These are phyloP conservation scores for Sequoiadendron giganteum DNA, from an alignment of 75 land plant species.

Conservation along the genomic window DNA sequence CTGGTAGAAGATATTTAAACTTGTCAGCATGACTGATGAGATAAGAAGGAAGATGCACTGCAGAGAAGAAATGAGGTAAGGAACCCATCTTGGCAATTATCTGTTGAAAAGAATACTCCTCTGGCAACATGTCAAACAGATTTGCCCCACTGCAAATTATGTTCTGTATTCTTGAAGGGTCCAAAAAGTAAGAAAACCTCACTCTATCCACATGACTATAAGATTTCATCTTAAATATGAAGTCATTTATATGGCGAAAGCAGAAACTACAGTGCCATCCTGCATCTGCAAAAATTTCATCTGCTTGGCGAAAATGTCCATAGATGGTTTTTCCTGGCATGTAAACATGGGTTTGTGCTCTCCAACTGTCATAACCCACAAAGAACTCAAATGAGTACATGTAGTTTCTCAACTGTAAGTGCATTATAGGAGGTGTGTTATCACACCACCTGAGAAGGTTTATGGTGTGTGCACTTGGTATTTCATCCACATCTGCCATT, in stretches of 20 bases:
- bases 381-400: slow-evolving; percentile 83
- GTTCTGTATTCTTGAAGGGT: slow-evolving; percentile 49
- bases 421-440: slow-evolving; percentile 62
- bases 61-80: slow-evolving; percentile 57
- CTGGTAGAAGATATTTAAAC: slow-evolving; percentile 74
- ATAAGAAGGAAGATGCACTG: slow-evolving; percentile 67
- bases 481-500: slow-evolving; percentile 81
- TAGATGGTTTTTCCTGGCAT: slow-evolving; percentile 46
- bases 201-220: slow-evolving; percentile 87
- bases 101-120: slow-evolving; percentile 78
- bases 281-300: slow-evolving; percentile 57
- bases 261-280: slow-evolving; percentile 90
- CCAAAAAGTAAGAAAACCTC: slow-evolving; percentile 54
- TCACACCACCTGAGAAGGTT: slow-evolving; percentile 69
- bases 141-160: slow-evolving; percentile 73
- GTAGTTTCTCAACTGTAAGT: slow-evolving; percentile 68
- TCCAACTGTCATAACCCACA: slow-evolving; percentile 77
- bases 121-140: slow-evolving; percentile 87
- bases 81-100: slow-evolving; percentile 82
- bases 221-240: slow-evolving; percentile 83
- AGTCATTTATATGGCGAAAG: slow-evolving; percentile 62
- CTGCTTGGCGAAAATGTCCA: slow-evolving; percentile 55
- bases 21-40: slow-evolving; percentile 58
- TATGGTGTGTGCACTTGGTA: slow-evolving; percentile 66
- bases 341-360: slow-evolving; percentile 53